phyloP scores from a whole-genome alignment of 139 green algal species.

The Astrephomene gubernaculifera region DNA sequence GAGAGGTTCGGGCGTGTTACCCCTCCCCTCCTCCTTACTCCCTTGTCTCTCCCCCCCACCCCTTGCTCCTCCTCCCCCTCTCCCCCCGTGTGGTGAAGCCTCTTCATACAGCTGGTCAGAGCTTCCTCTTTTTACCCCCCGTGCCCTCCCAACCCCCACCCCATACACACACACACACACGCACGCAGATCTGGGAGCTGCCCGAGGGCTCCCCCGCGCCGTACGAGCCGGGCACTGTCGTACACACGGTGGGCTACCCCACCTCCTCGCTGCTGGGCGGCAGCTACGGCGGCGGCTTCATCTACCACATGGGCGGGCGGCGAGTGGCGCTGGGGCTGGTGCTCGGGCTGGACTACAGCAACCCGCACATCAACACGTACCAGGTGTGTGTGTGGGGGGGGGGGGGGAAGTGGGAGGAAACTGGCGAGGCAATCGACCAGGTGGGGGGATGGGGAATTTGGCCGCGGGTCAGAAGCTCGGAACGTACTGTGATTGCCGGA shows the following conservation, averaged over 20 bases:
- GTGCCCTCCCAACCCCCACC: too few relatives aligned
- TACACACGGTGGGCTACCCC: conserved; percentile 87
- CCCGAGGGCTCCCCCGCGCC: conserved; percentile 56
- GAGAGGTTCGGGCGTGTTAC: not conserved
- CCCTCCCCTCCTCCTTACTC: not conserved
- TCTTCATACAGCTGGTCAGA: too few relatives aligned
- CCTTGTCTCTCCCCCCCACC: too few relatives aligned
- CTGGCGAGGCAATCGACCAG: too few relatives aligned
- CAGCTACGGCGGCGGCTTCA: conserved; percentile 90
- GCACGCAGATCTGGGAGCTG: conserved; percentile 65
- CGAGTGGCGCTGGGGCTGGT: conserved; percentile 89
- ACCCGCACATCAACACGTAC: conserved; percentile 86
- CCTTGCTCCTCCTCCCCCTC: too few relatives aligned
- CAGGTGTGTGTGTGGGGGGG: conserved; percentile 4
- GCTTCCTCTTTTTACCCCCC: not conserved
- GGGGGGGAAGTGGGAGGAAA: too few relatives aligned
- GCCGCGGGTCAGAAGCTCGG: too few relatives aligned
- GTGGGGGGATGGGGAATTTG: too few relatives aligned
- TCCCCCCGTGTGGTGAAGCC: too few relatives aligned
- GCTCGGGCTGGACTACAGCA: conserved; percentile 89
- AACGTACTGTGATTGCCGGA: too few relatives aligned
- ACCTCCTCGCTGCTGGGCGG: not conserved
- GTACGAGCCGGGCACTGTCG: conserved; percentile 82
- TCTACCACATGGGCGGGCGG: conserved; percentile 94
- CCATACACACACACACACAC: too few relatives aligned